These are phyloP conservation scores for Rehmannia glutinosa DNA, from an alignment of 257 asterid genomes.

Conservation along the genomic window DNA sequence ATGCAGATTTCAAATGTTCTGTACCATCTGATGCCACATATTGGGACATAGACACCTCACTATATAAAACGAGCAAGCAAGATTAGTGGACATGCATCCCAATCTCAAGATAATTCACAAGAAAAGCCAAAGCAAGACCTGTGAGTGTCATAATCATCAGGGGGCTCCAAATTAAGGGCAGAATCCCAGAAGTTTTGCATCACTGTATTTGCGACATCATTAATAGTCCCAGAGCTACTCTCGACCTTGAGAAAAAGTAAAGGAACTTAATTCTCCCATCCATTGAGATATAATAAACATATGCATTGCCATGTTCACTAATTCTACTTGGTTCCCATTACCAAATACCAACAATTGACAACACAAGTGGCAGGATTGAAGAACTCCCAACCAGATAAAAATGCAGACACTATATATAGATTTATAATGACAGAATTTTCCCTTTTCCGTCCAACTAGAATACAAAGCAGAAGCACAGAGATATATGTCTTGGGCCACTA, in stretches of 20 bases:
- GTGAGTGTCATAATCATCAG: conserved; percentile 77
- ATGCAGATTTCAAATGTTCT: conserved; percentile 56
- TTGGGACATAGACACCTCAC: conserved; percentile 81
- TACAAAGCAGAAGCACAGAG: neutral
- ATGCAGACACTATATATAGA: neutral
- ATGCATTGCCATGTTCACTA: neutral
- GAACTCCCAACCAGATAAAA: neutral
- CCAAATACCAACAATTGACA: neutral
- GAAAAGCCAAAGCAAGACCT: conserved; percentile 47
- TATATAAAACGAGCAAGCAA: conserved; percentile 34
- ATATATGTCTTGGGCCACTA: neutral
- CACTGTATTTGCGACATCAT: conserved; percentile 70
- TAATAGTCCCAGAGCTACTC: conserved; percentile 63
- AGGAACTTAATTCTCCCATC: conserved; percentile 3
- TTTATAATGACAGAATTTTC: neutral
- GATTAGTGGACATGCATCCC: neutral
- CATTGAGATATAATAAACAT: conserved; percentile 6
- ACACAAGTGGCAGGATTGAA: neutral
- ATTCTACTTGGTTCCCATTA: neutral
- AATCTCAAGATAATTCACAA: conserved; percentile 1
- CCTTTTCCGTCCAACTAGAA: neutral
- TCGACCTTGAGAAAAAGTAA: conserved; percentile 54
- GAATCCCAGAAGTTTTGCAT: conserved; percentile 99
- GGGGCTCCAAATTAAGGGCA: conserved; percentile 75
- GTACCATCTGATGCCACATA: conserved; percentile 51